These are phyloP conservation scores for Zychaea mexicana DNA, from an alignment of 371 early-diverging fungal genomes.

Conservation along the genomic window DNA sequence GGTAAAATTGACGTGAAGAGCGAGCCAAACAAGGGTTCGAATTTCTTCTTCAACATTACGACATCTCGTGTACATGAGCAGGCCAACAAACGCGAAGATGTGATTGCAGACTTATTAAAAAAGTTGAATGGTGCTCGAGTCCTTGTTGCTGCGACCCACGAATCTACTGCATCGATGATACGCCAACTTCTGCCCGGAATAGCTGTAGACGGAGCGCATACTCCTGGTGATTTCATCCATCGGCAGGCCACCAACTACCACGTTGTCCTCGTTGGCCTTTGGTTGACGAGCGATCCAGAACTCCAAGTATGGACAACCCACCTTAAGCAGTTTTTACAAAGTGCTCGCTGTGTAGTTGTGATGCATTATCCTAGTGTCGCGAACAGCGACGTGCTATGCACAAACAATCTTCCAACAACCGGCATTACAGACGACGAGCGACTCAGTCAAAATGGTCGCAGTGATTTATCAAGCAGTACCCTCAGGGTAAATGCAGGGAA, in stretches of 20 bases:
- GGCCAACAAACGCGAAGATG: conserved; percentile 15
- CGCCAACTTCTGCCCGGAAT: conserved; percentile 29
- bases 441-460: too few relatives aligned
- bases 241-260: conserved; percentile 19
- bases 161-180: conserved; percentile 34
- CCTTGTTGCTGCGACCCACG: conserved; percentile 31
- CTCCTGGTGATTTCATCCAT: conserved; percentile 19
- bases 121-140: conserved; percentile 28
- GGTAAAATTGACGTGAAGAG: conserved; percentile 58
- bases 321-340: conserved; percentile 14
- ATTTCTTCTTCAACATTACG: conserved; percentile 24
- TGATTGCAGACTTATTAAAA: conserved; percentile 5
- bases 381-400: conserved; percentile 6
- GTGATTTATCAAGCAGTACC: not conserved
- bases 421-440: not conserved
- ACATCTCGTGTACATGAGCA: conserved; percentile 21
- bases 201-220: conserved; percentile 23
- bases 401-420: conserved; percentile 10
- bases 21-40: conserved; percentile 52
- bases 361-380: conserved; percentile 43
- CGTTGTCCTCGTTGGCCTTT: conserved; percentile 38
- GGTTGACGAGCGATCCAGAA: not conserved
- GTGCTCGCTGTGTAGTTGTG: conserved; percentile 27
- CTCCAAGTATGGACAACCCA: conserved; percentile 21
- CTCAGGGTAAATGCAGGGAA: not conserved